A percentile compares a stretch with the other conserved stretches of the same genome.
phyloP scores from a whole-genome alignment of 768 basidiomycete species.

The Porphyrellus cyaneotinctus region DNA sequence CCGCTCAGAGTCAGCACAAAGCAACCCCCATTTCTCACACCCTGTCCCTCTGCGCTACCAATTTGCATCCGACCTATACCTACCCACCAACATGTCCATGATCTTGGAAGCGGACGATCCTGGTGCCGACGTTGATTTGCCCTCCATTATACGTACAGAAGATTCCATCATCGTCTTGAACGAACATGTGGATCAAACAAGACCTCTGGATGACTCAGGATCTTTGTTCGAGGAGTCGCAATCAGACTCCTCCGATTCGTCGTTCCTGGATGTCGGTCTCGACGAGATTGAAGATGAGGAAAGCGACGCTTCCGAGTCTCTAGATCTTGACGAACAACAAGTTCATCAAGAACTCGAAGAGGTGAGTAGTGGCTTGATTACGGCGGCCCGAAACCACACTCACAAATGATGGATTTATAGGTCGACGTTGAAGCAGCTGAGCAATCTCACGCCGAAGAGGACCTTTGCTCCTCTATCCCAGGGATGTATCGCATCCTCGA shows the following conservation, averaged over 20 bases:
- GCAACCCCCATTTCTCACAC: not conserved
- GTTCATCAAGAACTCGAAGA: slow-evolving; percentile 12
- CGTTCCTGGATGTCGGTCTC: slow-evolving; percentile 17
- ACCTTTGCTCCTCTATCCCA: slow-evolving; percentile 31
- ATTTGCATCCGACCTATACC: not conserved
- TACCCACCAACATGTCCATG: slow-evolving; percentile 10
- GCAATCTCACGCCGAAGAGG: slow-evolving; percentile 9
- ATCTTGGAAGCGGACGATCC: slow-evolving; percentile 12
- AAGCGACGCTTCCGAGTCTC: slow-evolving; percentile 9
- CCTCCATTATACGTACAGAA: slow-evolving; percentile 3
- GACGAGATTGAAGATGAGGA: slow-evolving; percentile 16
- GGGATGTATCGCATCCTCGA: slow-evolving; percentile 53
- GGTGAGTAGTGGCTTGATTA: not conserved
- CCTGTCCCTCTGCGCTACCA: not conserved
- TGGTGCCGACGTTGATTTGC: slow-evolving; percentile 6
- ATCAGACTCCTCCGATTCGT: slow-evolving; percentile 19
- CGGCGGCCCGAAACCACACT: not conserved
- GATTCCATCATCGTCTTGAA: slow-evolving; percentile 10
- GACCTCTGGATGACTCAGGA: not conserved
- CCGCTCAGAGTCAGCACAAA: not conserved
- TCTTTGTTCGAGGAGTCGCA: slow-evolving; percentile 6
- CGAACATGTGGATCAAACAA: slow-evolving; percentile 1
- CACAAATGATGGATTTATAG: slow-evolving; percentile 5
- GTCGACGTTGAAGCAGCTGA: slow-evolving; percentile 15
- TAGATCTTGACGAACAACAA: slow-evolving; percentile 12